Percentiles rank a stretch among this genome's conserved stretches.
Evolutionary conservation across 805 yeast species (phyloP).

Genomic region (Limtongia smithiae): DNA sequence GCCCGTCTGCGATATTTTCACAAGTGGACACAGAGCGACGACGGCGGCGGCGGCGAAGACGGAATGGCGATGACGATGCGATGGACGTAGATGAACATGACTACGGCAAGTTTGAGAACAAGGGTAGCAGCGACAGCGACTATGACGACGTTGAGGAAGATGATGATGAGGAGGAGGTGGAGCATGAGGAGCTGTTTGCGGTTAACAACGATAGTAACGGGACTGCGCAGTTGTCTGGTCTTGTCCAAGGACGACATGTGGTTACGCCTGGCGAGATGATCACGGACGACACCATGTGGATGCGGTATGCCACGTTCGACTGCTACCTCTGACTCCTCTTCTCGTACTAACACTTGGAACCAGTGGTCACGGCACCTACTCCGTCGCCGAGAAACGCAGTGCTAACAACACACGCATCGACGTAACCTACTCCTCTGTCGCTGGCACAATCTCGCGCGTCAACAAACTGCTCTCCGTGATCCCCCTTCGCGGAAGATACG

Average conservation of each 20-base stretch:
- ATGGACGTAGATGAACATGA: too few relatives aligned
- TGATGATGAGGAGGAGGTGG: conserved; percentile 35
- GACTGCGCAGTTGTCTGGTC: conserved; percentile 14
- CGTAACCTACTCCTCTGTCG: conserved; percentile 69
- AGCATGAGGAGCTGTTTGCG: conserved; percentile 30
- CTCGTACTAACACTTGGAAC: too few relatives aligned
- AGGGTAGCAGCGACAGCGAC: conserved; percentile 5
- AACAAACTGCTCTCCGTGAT: conserved; percentile 80
- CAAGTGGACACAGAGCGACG: too few relatives aligned
- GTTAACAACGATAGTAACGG: conserved; percentile 9
- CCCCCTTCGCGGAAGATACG: conserved; percentile 77
- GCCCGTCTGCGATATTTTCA: too few relatives aligned
- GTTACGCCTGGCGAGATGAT: conserved; percentile 96
- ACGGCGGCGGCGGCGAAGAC: background rate
- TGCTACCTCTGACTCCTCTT: too few relatives aligned
- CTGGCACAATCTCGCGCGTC: conserved; percentile 83
- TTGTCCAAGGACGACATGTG: conserved; percentile 38
- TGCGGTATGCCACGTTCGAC: conserved; percentile 49
- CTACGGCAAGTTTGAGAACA: conserved; percentile 2
- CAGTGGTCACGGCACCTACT: conserved; percentile 93
- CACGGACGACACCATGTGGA: conserved; percentile 95
- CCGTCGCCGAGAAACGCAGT: conserved; percentile 36
- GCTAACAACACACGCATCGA: conserved; percentile 47
- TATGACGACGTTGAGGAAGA: conserved; percentile 31
- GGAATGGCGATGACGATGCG: too few relatives aligned